Evolutionary conservation across 768 basidiomycete genomes (phyloP), one percentile per base, ranked within the genome.

Genomic region (Hygrophorus russula): DNA sequence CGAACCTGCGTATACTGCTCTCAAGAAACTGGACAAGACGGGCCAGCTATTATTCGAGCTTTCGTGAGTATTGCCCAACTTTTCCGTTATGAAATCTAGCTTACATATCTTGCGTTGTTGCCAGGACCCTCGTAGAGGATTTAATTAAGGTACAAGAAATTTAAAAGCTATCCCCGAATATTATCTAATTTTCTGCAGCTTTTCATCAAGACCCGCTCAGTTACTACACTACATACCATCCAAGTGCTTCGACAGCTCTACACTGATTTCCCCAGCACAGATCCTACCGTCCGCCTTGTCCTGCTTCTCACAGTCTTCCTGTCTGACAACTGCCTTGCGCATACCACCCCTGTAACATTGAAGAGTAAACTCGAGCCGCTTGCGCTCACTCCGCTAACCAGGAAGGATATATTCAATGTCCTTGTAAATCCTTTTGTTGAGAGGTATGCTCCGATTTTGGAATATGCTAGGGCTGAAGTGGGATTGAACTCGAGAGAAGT

Each of bases 391-490:
- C 81, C 80, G 8, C 44, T 86, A 40, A 74, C 72, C 34, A 63
- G 61, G 47, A 63, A 67, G 44, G 84, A 86, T 60, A 63, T 80
- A 31, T 65, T 70, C 40, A 73, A 78, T 54, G 62, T 86, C 36
- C 68, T 87, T 42, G 55, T 75, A 41, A 84, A 76, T 55, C 80
- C 82, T 19, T 86, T 84, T 53, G 70, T 82, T 34, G 82, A 84
- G 52, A 68, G 72, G 42, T 72, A 69, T 53, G 51, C 60, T 37
- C 56, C 66, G 34, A 56, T 81, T 14, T 53, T 80, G 37, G 68
- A 74, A 37, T 86, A 56, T 27, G 52, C 54, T 15, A 59, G 52
- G 29, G 61, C 56, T 10, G 62, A 61, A 35, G 60, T 74, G 54
- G 67, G 64, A 37, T 63, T 78, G 60, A 59, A 53, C 51, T 43